Evolutionary conservation across 169 alveolate species (phyloP), one percentile per base, ranked within the genome.

Genomic region (Plasmodium inui): DNA sequence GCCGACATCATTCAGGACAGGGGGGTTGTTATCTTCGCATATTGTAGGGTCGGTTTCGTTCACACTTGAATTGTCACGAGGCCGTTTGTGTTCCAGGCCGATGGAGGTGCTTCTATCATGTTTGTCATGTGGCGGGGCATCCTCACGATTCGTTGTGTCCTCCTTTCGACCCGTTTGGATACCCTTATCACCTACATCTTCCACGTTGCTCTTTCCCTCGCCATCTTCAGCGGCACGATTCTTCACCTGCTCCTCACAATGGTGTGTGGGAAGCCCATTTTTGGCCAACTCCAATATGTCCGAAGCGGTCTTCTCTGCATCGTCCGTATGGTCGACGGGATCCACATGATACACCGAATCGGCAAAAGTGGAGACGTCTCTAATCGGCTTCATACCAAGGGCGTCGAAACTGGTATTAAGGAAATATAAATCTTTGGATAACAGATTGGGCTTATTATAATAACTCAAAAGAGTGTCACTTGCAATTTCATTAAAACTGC

Each of bases 341-440:
- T 67, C 78, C n/a, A 84, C 19, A 12, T 37, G 26, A 41, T 26
- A 71, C 9, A 84, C 9, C 8, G 57, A 4, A 26, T 84, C 70
- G 34, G 79, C 19, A 41, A 46, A 30, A 32, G 32, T 73, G 34
- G 78, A 46, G 39, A 17, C 30, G 5, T 72, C 41, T 46, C 37
- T 53, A 30, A 28, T 26, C 0, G 93, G 84, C 0, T 84, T 34
- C 41, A 84, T 22, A 9, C 41, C 39, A 9, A 50, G 37, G n/a
- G 79, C 19, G 9, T 72, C 73, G 1, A 44, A 19, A 5, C 67
- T 44, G 14, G 80, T 34, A 14, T 84, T 84, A 9, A 84, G 39
- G 57, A 19, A 84, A 73, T 26, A 84, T 14, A 84, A 28, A 32
- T 84, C 93, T 28, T 84, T 72, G 17, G 83, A 53, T 46, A 84